Evolutionary conservation across 768 basidiomycete species (phyloP).

Genomic region (Gloeopeniophorella convolvens): DNA sequence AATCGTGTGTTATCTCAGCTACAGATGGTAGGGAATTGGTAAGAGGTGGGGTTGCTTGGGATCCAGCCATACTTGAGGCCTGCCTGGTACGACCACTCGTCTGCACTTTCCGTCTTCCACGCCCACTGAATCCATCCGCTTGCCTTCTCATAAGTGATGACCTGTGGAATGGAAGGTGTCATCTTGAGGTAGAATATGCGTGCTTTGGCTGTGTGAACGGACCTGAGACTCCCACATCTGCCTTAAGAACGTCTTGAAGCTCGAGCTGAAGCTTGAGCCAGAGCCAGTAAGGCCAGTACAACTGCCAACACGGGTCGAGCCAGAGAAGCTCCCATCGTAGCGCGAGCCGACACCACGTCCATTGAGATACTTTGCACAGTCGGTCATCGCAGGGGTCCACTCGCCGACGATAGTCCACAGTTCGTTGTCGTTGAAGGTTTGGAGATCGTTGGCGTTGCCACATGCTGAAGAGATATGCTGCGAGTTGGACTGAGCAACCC

Average conservation of each 20-base stretch:
- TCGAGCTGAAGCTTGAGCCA: slow-evolving; percentile 61
- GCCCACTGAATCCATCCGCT: slow-evolving; percentile 79
- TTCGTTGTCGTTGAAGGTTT: slow-evolving; percentile 35
- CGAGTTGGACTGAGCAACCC: slow-evolving; percentile 39
- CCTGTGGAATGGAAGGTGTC: slow-evolving; percentile 14
- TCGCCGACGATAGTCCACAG: slow-evolving; percentile 87
- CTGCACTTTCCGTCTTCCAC: slow-evolving; percentile 77
- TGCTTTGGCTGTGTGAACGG: too few species aligned
- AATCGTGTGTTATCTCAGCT: slow-evolving; percentile 21
- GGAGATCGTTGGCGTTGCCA: slow-evolving; percentile 35
- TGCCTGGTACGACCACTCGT: slow-evolving; percentile 88
- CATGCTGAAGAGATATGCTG: slow-evolving; percentile 64
- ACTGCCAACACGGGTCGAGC: slow-evolving; percentile 63
- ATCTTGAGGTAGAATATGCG: too few species aligned
- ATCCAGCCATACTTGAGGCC: slow-evolving; percentile 82
- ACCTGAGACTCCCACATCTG: slow-evolving; percentile 84
- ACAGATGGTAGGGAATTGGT: slow-evolving; percentile 60
- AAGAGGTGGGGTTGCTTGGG: slow-evolving; percentile 48
- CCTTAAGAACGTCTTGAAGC: slow-evolving; percentile 77
- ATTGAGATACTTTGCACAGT: slow-evolving; percentile 78
- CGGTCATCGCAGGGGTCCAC: slow-evolving; percentile 73
- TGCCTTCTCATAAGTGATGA: slow-evolving; percentile 56
- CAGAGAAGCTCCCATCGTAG: slow-evolving; percentile 52
- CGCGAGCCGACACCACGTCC: slow-evolving; percentile 65
- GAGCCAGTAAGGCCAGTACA: slow-evolving; percentile 70